Evolutionary conservation across 2,329 filamentous ascomycete genomes (phyloP), one percentile per base, ranked within the genome.

Genomic region (Fusarium anthophilum): DNA sequence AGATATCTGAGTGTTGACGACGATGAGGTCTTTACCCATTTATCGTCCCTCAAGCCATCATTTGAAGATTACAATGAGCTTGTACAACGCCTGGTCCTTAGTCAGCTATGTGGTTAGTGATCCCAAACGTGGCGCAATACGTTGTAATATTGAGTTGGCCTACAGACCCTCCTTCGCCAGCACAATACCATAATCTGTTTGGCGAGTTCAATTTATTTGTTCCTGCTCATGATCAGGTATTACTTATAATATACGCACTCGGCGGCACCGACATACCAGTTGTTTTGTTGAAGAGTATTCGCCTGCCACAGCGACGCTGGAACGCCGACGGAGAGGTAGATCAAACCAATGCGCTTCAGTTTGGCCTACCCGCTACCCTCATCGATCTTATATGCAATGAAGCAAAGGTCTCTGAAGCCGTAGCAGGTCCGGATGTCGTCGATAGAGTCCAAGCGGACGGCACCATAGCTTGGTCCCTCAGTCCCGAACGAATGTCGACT

Each of bases 1-100:
- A 69, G 80, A 64, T 81, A 81, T 63, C 57, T 81, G 7, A 79
- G 78, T 38, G 72, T 80, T 58, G 79, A 81, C 11, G 79, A 81
- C 15, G 79, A 79, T 9, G 72, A 76, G 7, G 60, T 74, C 1
- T 79, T 81, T 28, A 53, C 30, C 6, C 80, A 81, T 53, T 44
- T 81, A 10, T 24, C 28, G 6, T 68, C 69, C 1, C 50, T 81
- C 2, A 65, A 68, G 1, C 55, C 70, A 10, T 39, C 56, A 11
- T 63, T 60, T 14, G 44, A 62, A 10, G 35, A 66, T 15, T 76
- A 78, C 17, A 70, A 63, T 5, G 45, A 38, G 2, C 69, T 79
- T 14, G 75, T 78, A 8, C 76, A 75, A 28, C 61, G 66, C 8
- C 62, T 80, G 3, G 63, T 80, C 8, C 32, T 62, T 11, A 56